Evolutionary conservation across 1,139 yeast genomes (phyloP), one percentile per base, ranked within the genome.

Genomic region (Scheffersomyces lignicola): DNA sequence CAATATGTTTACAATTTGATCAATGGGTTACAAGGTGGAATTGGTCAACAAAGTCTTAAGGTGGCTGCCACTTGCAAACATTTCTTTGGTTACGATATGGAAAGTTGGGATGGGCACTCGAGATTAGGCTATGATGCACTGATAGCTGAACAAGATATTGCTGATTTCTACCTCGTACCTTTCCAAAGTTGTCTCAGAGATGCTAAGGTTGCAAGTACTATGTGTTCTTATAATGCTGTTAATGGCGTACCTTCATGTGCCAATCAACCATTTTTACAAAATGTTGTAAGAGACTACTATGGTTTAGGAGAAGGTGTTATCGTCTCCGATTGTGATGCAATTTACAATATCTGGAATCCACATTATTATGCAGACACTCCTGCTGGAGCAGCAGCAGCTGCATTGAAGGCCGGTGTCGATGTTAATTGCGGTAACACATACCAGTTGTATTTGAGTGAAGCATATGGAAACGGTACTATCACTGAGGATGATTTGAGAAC

Each of bases 211-310:
- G 38, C 38, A 8, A 25, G 35, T 35, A 33, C 24, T 32, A 35
- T 35, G 38, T 35, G 38, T 32, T 35, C 38, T 28, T 35, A 35
- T 27, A 35, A 35, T n/a, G 38, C 38, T 23, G 38, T 35, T 24
- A 35, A 35, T 17, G 38, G 38, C 24, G 38, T 35, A 18, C 38
- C 38, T 24, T 18, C 35, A 11, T 35, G 38, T 35, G 38, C 38
- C 13, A 25, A 30, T 15, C 32, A 35, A 24, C 32, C 29, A 33
- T 35, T 22, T 32, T 15, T 35, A 17, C 32, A 35, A 15, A 29
- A 30, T 32, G 34, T 35, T 24, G 22, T 35, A 13, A 31, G 38
- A 32, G 38, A 35, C 13, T 13, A 13, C 11, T 35, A 24, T 23
- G 34, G 32, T 13, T 35, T 15, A 16, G 16, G 22, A 27, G 15